Evolutionary conservation across 2,329 filamentous ascomycete genomes (phyloP).

Genomic region (Didymella glomerata): DNA sequence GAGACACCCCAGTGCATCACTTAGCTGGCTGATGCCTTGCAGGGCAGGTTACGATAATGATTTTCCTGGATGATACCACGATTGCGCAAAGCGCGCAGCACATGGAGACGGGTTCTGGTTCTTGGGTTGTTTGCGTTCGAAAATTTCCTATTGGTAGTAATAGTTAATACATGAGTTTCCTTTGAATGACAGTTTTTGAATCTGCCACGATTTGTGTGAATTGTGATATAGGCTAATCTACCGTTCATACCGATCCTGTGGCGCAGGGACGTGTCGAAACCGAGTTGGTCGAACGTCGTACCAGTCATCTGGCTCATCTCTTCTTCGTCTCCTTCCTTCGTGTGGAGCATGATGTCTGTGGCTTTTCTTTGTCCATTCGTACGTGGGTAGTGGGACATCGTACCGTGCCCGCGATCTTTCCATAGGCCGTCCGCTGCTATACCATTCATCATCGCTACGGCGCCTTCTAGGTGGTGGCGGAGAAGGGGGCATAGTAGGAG

Average conservation of each 20-base stretch:
- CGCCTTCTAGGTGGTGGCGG: neutral
- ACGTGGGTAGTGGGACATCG: neutral
- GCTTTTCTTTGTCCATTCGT: conserved; percentile 15
- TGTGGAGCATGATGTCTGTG: conserved; percentile 1
- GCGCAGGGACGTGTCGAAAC: neutral
- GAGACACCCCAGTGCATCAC: conserved; percentile 20
- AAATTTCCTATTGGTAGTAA: conserved; percentile 28
- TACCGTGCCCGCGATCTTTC: neutral
- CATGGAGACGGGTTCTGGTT: conserved; percentile 16
- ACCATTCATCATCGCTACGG: neutral
- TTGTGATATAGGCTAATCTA: neutral
- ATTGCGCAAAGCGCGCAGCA: conserved; percentile 25
- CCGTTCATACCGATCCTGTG: neutral
- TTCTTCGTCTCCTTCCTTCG: neutral
- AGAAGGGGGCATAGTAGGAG: neutral
- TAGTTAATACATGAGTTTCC: conserved; percentile 28
- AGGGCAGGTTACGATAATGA: conserved; percentile 31
- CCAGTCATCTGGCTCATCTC: neutral
- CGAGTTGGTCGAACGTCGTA: neutral
- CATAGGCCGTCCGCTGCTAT: neutral
- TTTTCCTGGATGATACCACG: conserved; percentile 47
- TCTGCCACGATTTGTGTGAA: neutral
- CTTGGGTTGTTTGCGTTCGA: conserved; percentile 1
- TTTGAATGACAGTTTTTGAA: neutral
- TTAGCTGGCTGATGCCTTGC: conserved; percentile 13